Evolutionary conservation across 1,284 basidiomycete species (phyloP).

Genomic region (Apiotrichum mycotoxinovorans): DNA sequence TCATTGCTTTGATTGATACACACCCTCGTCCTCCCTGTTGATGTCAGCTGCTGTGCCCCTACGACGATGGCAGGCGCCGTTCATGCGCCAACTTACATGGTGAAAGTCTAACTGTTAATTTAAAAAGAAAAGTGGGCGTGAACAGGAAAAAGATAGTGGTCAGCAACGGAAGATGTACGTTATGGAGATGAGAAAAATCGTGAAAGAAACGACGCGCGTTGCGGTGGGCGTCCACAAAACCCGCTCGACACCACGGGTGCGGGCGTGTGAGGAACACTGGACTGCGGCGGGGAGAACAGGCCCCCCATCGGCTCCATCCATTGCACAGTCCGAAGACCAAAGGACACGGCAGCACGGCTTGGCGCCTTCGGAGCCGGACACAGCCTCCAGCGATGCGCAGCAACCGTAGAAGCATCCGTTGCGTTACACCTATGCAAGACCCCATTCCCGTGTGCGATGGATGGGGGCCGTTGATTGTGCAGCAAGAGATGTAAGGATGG

Average conservation of each 20-base stretch:
- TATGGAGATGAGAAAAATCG: neutral
- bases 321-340: no score
- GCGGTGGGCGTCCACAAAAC: neutral
- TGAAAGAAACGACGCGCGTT: neutral
- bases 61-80: no score
- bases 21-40: conserved; percentile 47
- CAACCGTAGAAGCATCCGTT: neutral
- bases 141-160: neutral
- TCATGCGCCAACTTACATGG: conserved; percentile 10
- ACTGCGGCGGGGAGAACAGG: no score
- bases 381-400: neutral
- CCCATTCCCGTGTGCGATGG: no score
- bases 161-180: neutral
- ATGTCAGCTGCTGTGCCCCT: conserved; percentile 4
- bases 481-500: no score
- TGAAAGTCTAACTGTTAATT: conserved; percentile 12
- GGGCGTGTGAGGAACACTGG: no score
- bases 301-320: no score
- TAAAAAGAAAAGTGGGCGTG: neutral
- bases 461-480: no score
- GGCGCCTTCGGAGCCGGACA: neutral
- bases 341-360: no score
- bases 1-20: conserved; percentile 8
- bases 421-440: neutral
- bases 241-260: no score